A percentile compares a stretch with the other conserved stretches of the same genome.
phyloP scores from a whole-genome alignment of 257 asterid species.

The Penstemon barbatus region DNA sequence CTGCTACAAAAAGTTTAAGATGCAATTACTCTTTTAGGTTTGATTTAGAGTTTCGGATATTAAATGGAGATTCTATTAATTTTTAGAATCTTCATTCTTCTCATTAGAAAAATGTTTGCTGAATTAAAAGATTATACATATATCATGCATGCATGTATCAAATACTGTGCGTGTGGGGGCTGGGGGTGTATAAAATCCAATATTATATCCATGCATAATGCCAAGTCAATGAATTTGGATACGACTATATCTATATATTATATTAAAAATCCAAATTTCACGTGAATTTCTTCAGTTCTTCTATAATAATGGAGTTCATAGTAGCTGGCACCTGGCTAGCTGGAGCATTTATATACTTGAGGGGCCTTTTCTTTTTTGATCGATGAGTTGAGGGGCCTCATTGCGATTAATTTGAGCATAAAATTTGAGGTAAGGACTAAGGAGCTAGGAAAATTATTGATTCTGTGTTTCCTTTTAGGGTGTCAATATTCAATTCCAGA shows the following conservation, averaged over 20 bases:
- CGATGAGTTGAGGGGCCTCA: not conserved
- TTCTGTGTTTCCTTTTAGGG: not conserved
- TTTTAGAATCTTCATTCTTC: no score
- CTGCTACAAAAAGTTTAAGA: no score
- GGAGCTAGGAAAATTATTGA: not conserved
- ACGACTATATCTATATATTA: constrained; percentile 1
- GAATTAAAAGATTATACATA: not conserved
- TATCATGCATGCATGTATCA: no score
- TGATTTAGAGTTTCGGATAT: no score
- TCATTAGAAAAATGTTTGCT: no score
- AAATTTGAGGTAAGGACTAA: not conserved
- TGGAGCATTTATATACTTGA: not conserved
- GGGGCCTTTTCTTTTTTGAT: not conserved
- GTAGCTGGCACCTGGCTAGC: constrained; percentile 11
- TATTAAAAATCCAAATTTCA: not conserved
- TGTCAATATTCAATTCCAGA: not conserved
- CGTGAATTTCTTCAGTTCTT: constrained; percentile 11
- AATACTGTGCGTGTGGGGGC: no score
- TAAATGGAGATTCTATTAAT: no score
- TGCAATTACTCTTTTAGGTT: no score
- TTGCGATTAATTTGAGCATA: constrained; percentile 6
- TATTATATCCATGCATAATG: not conserved
- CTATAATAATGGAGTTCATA: not conserved
- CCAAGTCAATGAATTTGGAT: constrained; percentile 6
- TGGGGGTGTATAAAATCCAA: no score